These are phyloP conservation scores for Stenocarpella maydis DNA, from an alignment of 2,329 filamentous ascomycete species.

Conservation along the genomic window DNA sequence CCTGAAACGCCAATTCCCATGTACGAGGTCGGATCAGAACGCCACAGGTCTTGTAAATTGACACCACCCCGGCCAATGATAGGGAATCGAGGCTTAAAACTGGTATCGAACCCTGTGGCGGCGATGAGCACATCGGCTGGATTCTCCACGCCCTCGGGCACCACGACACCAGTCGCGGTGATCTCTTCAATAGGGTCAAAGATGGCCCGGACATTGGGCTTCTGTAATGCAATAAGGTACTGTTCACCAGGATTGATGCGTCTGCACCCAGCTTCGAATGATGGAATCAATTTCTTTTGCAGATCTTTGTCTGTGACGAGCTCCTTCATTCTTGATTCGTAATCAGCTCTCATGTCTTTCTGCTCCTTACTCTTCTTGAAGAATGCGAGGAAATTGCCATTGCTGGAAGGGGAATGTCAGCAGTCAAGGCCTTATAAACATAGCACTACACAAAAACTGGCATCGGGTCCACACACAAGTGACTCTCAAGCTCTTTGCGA, in stretches of 20 bases:
- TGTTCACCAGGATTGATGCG: constrained; percentile 48
- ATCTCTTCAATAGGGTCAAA: not conserved
- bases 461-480: constrained; percentile 14
- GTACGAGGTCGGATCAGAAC: not conserved
- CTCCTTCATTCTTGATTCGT: not conserved
- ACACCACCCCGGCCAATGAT: constrained; percentile 3
- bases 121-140: constrained; percentile 2
- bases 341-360: not conserved
- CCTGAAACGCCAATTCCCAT: constrained; percentile 5
- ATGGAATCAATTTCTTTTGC: constrained; percentile 37
- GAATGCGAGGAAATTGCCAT: not conserved
- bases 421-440: not conserved
- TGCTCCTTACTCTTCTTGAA: constrained; percentile 6
- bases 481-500: not conserved
- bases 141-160: too few species aligned
- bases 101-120: constrained; percentile 6
- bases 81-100: not conserved
- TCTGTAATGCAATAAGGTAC: constrained; percentile 51
- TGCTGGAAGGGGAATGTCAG: not conserved
- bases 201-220: constrained; percentile 44
- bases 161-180: not conserved
- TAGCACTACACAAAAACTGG: too few species aligned
- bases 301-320: constrained; percentile 20
- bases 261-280: constrained; percentile 40
- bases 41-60: constrained; percentile 1